Evolutionary conservation across 768 basidiomycete genomes (phyloP).

Genomic region (Suillus sp.): DNA sequence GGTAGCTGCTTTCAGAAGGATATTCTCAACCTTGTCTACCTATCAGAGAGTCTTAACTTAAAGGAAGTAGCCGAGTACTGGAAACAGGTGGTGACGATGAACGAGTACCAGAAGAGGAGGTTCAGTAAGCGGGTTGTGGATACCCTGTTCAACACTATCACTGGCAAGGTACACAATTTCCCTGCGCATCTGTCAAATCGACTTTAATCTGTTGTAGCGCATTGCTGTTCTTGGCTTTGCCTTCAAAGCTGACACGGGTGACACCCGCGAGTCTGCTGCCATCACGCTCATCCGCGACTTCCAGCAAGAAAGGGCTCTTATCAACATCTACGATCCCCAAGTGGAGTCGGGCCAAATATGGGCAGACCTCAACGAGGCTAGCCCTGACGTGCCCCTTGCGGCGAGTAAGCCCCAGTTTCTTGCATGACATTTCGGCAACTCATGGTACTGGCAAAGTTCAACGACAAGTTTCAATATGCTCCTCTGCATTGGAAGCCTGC

Average conservation of each 20-base stretch:
- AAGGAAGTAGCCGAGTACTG: constrained; percentile 98
- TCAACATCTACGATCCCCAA: constrained; percentile 92
- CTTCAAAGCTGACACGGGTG: constrained; percentile 99
- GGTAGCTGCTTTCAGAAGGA: constrained; percentile 99
- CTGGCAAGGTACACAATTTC: constrained; percentile 70
- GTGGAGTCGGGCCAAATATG: constrained; percentile 88
- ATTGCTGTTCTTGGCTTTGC: constrained; percentile 98
- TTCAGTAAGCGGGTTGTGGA: constrained; percentile 97
- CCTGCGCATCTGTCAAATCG: background rate
- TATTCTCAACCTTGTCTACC: constrained; percentile 97
- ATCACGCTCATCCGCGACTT: constrained; percentile 96
- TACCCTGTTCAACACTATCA: constrained; percentile 98
- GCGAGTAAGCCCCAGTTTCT: constrained; percentile 51
- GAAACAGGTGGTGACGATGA: constrained; percentile 96
- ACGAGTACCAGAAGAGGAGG: constrained; percentile 96
- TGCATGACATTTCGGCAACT: constrained; percentile 4
- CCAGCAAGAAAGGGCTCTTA: constrained; percentile 81
- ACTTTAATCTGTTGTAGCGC: constrained; percentile 47
- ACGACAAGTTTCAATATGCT: constrained; percentile 80
- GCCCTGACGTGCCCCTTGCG: constrained; percentile 62
- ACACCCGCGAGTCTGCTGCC: constrained; percentile 96
- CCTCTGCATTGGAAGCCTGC: constrained; percentile 85
- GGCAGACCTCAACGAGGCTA: constrained; percentile 70
- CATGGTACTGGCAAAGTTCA: constrained; percentile 56
- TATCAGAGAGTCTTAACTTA: constrained; percentile 91